Base-by-base conservation (phyloP, 192 early-diverging fungal genomes). In the Cladochytrium replicatum region DNA sequence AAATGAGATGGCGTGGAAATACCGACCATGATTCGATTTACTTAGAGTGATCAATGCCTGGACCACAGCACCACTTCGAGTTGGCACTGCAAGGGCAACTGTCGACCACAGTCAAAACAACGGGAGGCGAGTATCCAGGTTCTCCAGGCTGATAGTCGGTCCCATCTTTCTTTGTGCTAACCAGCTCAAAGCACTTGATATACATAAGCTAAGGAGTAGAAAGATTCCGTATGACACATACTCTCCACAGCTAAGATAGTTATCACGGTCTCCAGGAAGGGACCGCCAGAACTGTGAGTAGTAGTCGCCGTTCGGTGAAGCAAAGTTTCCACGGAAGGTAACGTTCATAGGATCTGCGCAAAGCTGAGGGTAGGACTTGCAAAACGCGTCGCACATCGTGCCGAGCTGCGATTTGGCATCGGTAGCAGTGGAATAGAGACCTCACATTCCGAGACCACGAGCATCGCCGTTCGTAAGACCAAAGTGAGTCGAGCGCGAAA, bases 201-300 rank as follows among this genome's bases (percentile, higher is more conserved):
- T n/a, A n/a, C n/a, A n/a, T n/a, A n/a, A n/a, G n/a, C n/a, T n/a
- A n/a, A n/a, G n/a, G n/a, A n/a, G n/a, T n/a, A n/a, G n/a, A n/a
- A n/a, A n/a, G n/a, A n/a, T n/a, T n/a, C n/a, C n/a, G n/a, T n/a
- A n/a, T n/a, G n/a, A n/a, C n/a, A n/a, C n/a, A n/a, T n/a, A n/a
- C n/a, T 48, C 47, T 29, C 47, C 47, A 44, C 47, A 48, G 4
- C 31, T 41, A 29, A 40, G 47, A 4, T 48, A 48, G 43, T 48
- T 48, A 48, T 48, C 47, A 3, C 43, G 25, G 43, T 48, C 47
- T 3, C 47, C 47, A 29, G 47, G 47, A 29, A 48, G 47, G 25
- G 47, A 48, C 25, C 26, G 43, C 47, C 47, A 48, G 43, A 48
- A 44, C 43, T 48, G 47, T 29, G 30, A 29, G 47, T 48, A 48